Evolutionary conservation across 768 basidiomycete species (phyloP).

Genomic region (Boletus rufocinnamomeus): DNA sequence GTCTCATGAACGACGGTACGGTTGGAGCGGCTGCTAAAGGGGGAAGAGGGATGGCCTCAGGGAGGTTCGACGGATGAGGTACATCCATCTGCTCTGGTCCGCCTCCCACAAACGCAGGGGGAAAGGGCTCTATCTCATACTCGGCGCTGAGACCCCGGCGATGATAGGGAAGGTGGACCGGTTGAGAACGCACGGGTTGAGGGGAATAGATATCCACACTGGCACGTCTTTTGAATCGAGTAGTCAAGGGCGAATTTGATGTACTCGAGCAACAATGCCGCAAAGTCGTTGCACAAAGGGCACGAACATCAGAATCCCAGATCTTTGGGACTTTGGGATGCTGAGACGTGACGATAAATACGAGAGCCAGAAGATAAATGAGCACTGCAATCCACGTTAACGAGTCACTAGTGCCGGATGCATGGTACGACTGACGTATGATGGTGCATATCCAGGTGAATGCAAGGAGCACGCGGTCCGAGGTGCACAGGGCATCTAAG

Average conservation of each 20-base stretch:
- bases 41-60: conserved; percentile 28
- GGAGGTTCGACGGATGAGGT: conserved; percentile 15
- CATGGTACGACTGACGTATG: conserved; percentile 38
- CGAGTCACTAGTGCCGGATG: neutral
- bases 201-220: conserved; percentile 46
- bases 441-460: conserved; percentile 58
- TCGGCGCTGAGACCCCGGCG: conserved; percentile 43
- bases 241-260: conserved; percentile 38
- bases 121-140: conserved; percentile 52
- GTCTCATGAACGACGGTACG: conserved; percentile 21
- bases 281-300: conserved; percentile 39
- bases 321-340: conserved; percentile 47
- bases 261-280: conserved; percentile 34
- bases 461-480: conserved; percentile 55
- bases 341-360: conserved; percentile 45
- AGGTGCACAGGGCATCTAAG: conserved; percentile 42
- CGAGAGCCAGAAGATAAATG: conserved; percentile 54
- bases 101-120: conserved; percentile 27
- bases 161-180: conserved; percentile 33
- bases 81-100: conserved; percentile 28
- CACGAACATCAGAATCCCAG: conserved; percentile 53
- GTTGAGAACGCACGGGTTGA: conserved; percentile 41
- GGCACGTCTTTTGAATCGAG: conserved; percentile 38
- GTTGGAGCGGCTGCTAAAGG: conserved; percentile 21
- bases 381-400: conserved; percentile 45